phyloP scores from a whole-genome alignment of 805 yeast genomes.

The Torulaspora quercuum region DNA sequence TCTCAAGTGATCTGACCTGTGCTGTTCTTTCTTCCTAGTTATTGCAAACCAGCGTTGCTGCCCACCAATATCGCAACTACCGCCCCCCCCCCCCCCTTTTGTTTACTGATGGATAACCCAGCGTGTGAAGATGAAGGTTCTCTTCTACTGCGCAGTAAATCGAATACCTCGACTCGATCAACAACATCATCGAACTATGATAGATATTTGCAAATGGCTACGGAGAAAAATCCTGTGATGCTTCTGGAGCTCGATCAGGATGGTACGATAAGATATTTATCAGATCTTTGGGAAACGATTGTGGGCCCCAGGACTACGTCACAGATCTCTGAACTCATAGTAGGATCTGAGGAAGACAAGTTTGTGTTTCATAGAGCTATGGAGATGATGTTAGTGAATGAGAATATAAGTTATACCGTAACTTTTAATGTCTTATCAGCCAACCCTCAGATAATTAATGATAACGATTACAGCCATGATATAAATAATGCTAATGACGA shows the following conservation, averaged over 20 bases:
- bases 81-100: background rate
- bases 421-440: slow-evolving; percentile 48
- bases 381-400: slow-evolving; percentile 65
- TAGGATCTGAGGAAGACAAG: slow-evolving; percentile 63
- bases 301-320: slow-evolving; percentile 36
- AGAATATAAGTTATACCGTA: slow-evolving; percentile 66
- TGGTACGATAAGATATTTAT: slow-evolving; percentile 70
- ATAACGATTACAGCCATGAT: background rate
- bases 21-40: background rate
- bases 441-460: slow-evolving; percentile 12
- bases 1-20: background rate
- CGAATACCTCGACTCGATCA: slow-evolving; percentile 16
- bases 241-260: slow-evolving; percentile 79
- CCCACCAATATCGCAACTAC: background rate
- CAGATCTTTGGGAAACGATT: slow-evolving; percentile 73
- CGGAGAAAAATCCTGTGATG: slow-evolving; percentile 68
- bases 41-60: background rate
- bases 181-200: slow-evolving; percentile 35
- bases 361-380: slow-evolving; percentile 67
- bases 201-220: slow-evolving; percentile 57
- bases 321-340: slow-evolving; percentile 61
- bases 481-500: slow-evolving; percentile 14
- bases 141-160: slow-evolving; percentile 12
- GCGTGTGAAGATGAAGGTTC: slow-evolving; percentile 8
- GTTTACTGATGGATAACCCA: slow-evolving; percentile 3